phyloP scores from a whole-genome alignment of 768 basidiomycete species.

The Psilocybe cubensis region DNA sequence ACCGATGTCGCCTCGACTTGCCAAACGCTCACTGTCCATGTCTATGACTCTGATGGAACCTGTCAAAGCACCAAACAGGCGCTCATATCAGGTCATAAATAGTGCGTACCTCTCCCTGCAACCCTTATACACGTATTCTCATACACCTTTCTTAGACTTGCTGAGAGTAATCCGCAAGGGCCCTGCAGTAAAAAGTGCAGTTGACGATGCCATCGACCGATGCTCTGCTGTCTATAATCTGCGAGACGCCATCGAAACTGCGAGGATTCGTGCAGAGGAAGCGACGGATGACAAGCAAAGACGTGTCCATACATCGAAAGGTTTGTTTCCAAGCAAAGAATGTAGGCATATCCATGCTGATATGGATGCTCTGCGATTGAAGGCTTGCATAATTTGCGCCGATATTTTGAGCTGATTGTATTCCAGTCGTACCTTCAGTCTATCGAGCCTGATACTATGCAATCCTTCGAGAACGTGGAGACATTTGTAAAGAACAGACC shows the following conservation, averaged over 20 bases:
- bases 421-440: slow-evolving; percentile 92
- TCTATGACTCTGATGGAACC: slow-evolving; percentile 42
- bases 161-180: slow-evolving; percentile 89
- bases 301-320: slow-evolving; percentile 69
- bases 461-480: slow-evolving; percentile 77
- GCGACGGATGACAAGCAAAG: slow-evolving; percentile 73
- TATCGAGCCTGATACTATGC: slow-evolving; percentile 77
- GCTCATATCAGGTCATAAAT: slow-evolving; percentile 88
- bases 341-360: slow-evolving; percentile 7
- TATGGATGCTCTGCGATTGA: slow-evolving; percentile 42
- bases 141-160: slow-evolving; percentile 51
- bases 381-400: slow-evolving; percentile 72
- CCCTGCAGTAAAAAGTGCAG: slow-evolving; percentile 79
- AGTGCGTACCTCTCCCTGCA: slow-evolving; percentile 51
- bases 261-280: slow-evolving; percentile 77
- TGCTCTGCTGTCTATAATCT: slow-evolving; percentile 85
- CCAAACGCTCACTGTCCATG: slow-evolving; percentile 48
- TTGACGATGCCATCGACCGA: slow-evolving; percentile 88
- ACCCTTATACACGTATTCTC: background rate
- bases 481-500: slow-evolving; percentile 83
- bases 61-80: slow-evolving; percentile 40
- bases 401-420: slow-evolving; percentile 84
- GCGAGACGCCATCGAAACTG: slow-evolving; percentile 86
- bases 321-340: slow-evolving; percentile 33
- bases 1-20: slow-evolving; percentile 38